These are phyloP conservation scores for Acanthamoeba culbertsoni DNA, from an alignment of 208 protist species.

Conservation along the genomic window DNA sequence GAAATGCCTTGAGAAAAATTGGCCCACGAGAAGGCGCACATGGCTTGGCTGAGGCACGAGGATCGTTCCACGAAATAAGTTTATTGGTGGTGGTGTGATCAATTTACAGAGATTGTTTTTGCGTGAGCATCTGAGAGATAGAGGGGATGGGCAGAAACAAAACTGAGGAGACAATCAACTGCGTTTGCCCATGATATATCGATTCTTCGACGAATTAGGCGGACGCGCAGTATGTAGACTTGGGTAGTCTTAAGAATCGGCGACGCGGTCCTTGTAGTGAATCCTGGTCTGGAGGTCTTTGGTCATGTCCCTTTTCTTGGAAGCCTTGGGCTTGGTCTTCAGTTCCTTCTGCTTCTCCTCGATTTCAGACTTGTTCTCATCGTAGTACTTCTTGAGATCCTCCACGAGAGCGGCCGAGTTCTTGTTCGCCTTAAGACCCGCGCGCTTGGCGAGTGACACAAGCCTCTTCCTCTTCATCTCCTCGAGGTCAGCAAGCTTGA, in stretches of 20 bases:
- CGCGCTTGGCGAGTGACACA: conserved; percentile 34
- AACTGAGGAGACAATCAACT: neutral
- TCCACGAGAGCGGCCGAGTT: neutral
- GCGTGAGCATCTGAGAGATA: no score
- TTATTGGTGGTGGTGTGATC: no score
- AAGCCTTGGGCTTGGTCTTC: conserved; percentile 16
- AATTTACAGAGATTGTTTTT: no score
- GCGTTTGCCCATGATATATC: neutral
- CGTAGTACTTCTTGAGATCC: conserved; percentile 8
- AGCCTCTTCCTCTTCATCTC: conserved; percentile 24
- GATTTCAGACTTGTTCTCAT: neutral
- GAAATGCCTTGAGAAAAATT: no score
- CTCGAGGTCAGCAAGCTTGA: neutral
- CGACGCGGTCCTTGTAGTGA: conserved; percentile 49
- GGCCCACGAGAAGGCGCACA: no score
- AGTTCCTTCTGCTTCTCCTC: conserved; percentile 32
- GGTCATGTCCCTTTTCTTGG: conserved; percentile 46
- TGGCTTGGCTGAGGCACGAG: no score
- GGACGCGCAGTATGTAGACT: neutral
- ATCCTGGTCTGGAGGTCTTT: conserved; percentile 16
- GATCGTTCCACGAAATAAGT: no score
- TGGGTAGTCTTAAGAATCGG: neutral
- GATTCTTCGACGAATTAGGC: neutral
- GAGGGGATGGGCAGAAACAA: neutral
- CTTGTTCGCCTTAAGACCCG: neutral